Evolutionary conservation across 2,329 filamentous ascomycete species (phyloP).

Genomic region (Fusarium pseudocircinatum): DNA sequence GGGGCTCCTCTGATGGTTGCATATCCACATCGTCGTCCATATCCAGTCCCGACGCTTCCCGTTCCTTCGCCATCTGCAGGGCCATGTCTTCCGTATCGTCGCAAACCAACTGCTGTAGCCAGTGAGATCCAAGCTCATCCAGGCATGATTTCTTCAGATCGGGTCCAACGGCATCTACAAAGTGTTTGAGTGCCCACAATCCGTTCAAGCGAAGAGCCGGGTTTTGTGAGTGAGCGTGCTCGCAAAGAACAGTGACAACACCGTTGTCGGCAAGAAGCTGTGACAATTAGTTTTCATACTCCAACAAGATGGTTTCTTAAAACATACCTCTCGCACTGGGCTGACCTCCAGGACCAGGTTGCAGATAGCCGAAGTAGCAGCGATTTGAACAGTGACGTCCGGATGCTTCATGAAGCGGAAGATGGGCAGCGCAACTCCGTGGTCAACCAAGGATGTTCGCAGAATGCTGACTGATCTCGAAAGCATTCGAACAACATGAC

Average conservation of each 20-base stretch:
- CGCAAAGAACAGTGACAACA: slow-evolving; percentile 79
- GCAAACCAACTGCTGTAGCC: slow-evolving; percentile 82
- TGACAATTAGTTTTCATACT: slow-evolving; percentile 28
- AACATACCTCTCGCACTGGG: slow-evolving; percentile 84
- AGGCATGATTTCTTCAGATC: slow-evolving; percentile 81
- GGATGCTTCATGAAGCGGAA: slow-evolving; percentile 78
- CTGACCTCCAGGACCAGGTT: slow-evolving; percentile 91
- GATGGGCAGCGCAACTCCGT: slow-evolving; percentile 80
- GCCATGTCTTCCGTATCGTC: slow-evolving; percentile 67
- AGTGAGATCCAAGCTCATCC: slow-evolving; percentile 78
- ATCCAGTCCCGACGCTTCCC: slow-evolving; percentile 49
- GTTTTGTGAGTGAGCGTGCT: slow-evolving; percentile 84
- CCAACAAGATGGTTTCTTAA: background rate
- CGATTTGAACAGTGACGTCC: slow-evolving; percentile 83
- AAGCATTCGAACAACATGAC: slow-evolving; percentile 81
- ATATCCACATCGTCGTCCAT: slow-evolving; percentile 69
- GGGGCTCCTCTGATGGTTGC: slow-evolving; percentile 58
- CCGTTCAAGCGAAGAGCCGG: slow-evolving; percentile 84
- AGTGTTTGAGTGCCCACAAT: slow-evolving; percentile 92
- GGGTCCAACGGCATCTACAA: slow-evolving; percentile 77
- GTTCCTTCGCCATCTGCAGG: slow-evolving; percentile 51
- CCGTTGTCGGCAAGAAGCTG: slow-evolving; percentile 78
- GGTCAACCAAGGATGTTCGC: slow-evolving; percentile 87
- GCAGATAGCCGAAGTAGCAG: slow-evolving; percentile 83
- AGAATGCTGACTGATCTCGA: slow-evolving; percentile 86